Conservation (phyloP, 108 stramenopile genomes). For the Cyclotella choctawhatcheeana region DNA sequence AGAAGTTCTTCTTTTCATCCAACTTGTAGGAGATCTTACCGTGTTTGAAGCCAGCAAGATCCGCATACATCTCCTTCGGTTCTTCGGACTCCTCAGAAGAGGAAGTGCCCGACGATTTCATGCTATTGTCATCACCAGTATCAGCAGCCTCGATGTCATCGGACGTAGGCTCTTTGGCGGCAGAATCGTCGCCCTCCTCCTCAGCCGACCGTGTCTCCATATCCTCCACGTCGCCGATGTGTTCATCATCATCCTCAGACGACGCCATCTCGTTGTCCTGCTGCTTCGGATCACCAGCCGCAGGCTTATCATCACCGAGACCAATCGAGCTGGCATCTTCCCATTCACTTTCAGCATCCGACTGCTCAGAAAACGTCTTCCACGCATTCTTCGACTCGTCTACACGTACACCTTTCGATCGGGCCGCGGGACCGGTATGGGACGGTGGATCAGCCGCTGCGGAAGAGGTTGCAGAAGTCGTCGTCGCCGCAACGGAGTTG, state of each 20-base stretch:
- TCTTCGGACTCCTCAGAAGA: not conserved
- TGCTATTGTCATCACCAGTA: too few species aligned
- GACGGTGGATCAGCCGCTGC: not conserved
- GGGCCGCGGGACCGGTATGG: not conserved
- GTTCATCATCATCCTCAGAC: not conserved
- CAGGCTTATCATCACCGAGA: not conserved
- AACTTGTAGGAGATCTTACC: not conserved
- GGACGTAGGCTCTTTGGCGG: not conserved
- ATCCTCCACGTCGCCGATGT: not conserved
- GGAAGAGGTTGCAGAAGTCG: not conserved
- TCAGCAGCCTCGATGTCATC: not conserved
- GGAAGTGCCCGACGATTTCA: not conserved
- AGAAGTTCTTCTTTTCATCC: not conserved
- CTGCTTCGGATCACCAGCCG: too few species aligned
- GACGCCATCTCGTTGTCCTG: too few species aligned
- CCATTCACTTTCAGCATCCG: not conserved
- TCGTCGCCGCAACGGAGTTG: too few species aligned
- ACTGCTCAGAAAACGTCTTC: too few species aligned
- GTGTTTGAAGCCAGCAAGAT: not conserved
- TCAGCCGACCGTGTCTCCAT: too few species aligned
- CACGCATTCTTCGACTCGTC: not conserved
- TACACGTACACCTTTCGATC: not conserved
- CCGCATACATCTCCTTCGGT: not conserved
- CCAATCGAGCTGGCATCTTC: not conserved
- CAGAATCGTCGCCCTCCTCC: not conserved